Evolutionary conservation across 2,329 filamentous ascomycete species (phyloP), one percentile per base, ranked within the genome.

Genomic region (Hymenoscyphus linearis): DNA sequence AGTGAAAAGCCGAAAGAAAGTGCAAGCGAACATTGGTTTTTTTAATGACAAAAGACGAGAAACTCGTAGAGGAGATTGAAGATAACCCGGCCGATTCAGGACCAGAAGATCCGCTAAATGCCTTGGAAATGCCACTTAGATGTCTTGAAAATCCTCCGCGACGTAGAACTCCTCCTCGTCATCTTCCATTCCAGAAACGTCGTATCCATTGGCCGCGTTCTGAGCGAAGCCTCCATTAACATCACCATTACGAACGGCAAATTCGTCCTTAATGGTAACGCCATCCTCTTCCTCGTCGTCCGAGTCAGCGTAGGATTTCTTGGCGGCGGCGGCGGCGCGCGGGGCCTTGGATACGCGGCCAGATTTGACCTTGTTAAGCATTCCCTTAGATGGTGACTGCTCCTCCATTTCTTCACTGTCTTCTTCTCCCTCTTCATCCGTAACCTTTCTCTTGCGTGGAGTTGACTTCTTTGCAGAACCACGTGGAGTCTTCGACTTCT

Each of bases 281-380:
- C 62, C 58, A 2, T 64, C 63, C 16, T 57, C 55, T 1, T 64
- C 63, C 16, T 57, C 55, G 9, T 56, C 52, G 13, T 61, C 62
- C 4, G 36, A 55, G 4, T 66, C 57, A 1, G 5, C 18, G 7
- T 47, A 47, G 6, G 4, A 27, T 14, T 36, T 36, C 4, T 16
- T 12, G 16, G 18, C n/a, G 1, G 27, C 34, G 16, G 18, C n/a
- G 1, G 27, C 34, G 53, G 34, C 7, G n/a, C 31, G 31, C 2
- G 31, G 5, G 14, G 53, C 13, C 64, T 70, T 72, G 0, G 50
- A n/a, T 5, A 71, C 59, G 2, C 71, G 63, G 12, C 66, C 65
- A 10, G 34, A 26, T 18, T 64, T 60, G 1, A 65, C 61, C 12
- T 62, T 22, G 40, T 47, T 47, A 16, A n/a, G 13, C 1, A 4